Evolutionary conservation across 2,329 filamentous ascomycete species (phyloP).

Genomic region (Verticillium dahliae): DNA sequence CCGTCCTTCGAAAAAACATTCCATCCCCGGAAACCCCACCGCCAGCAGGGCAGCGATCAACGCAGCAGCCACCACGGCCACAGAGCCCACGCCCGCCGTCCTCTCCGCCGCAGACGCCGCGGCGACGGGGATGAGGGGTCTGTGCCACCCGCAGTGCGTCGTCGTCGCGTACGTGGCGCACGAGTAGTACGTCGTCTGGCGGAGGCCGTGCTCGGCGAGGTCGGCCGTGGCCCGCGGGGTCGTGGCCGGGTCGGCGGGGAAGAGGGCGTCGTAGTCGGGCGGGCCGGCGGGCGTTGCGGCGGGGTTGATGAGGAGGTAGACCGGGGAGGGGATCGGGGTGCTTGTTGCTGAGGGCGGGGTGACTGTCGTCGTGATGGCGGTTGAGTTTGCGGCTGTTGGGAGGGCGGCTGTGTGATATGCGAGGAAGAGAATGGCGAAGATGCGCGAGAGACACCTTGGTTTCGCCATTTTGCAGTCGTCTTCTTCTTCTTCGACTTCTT

Average conservation of each 20-base stretch:
- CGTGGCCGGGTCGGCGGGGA: constrained; percentile 9
- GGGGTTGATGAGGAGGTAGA: background rate
- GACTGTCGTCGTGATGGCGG: background rate
- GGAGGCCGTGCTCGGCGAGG: constrained; percentile 10
- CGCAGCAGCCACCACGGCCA: background rate
- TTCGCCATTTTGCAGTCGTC: background rate
- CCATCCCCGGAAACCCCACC: background rate
- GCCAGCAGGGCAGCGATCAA: background rate
- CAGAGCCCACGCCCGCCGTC: background rate
- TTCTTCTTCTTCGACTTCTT: background rate
- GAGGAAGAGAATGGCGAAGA: constrained; percentile 5
- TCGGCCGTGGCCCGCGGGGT: constrained; percentile 9
- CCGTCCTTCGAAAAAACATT: no score
- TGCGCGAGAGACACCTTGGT: background rate
- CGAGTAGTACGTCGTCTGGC: constrained; percentile 10
- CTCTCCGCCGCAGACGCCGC: background rate
- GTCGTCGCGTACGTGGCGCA: constrained; percentile 8
- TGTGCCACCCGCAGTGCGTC: constrained; percentile 12
- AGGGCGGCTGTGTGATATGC: constrained; percentile 1
- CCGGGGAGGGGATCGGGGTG: background rate
- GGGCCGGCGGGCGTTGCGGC: constrained; percentile 3
- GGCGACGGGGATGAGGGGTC: constrained; percentile 8
- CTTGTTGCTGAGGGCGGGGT: background rate
- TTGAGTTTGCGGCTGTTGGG: background rate
- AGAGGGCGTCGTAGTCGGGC: constrained; percentile 10